A percentile compares a stretch with the other conserved stretches of the same genome.
Conservation (phyloP, 2,329 filamentous ascomycete species). For the Aspergillus jensenii region DNA sequence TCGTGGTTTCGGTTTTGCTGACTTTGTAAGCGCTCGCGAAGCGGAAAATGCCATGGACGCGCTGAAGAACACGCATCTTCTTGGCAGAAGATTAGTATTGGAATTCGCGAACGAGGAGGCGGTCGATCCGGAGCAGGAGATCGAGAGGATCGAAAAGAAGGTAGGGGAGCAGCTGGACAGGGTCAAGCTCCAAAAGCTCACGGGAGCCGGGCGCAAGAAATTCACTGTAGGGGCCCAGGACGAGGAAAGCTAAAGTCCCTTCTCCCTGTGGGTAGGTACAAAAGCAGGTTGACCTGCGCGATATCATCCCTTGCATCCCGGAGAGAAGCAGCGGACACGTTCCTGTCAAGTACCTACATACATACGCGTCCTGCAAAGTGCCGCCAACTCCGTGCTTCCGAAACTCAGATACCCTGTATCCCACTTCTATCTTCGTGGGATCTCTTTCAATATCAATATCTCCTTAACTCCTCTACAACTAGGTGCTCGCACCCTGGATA, state of each 20-base stretch:
- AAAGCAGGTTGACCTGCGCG: conserved; percentile 21
- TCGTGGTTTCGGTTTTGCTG: conserved; percentile 94
- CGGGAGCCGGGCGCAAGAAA: conserved; percentile 76
- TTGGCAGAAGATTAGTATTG: conserved; percentile 84
- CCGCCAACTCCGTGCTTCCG: conserved; percentile 28
- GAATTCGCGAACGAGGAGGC: conserved; percentile 89
- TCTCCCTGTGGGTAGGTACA: conserved; percentile 33
- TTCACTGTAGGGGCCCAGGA: conserved; percentile 76
- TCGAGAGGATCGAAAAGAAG: conserved; percentile 96
- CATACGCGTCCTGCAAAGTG: conserved; percentile 28
- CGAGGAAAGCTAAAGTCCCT: conserved; percentile 54
- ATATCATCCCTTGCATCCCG: conserved; percentile 34
- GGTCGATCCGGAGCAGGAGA: conserved; percentile 90
- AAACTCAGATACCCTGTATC: conserved; percentile 22
- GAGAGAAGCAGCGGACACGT: conserved; percentile 33
- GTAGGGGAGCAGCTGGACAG: conserved; percentile 87
- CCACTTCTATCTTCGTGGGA: conserved; percentile 14
- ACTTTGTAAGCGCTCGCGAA: conserved; percentile 89
- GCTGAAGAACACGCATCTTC: conserved; percentile 85
- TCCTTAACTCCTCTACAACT: conserved; percentile 18
- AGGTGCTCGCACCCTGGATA: conserved; percentile 20
- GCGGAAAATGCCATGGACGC: conserved; percentile 88
- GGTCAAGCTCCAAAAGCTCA: conserved; percentile 85
- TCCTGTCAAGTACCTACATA: conserved; percentile 30
- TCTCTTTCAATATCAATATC: conserved; percentile 17